Evolutionary conservation across 140 eudicot species (phyloP), one percentile per base, ranked within the genome.

Genomic region (Oenanthe javanica): DNA sequence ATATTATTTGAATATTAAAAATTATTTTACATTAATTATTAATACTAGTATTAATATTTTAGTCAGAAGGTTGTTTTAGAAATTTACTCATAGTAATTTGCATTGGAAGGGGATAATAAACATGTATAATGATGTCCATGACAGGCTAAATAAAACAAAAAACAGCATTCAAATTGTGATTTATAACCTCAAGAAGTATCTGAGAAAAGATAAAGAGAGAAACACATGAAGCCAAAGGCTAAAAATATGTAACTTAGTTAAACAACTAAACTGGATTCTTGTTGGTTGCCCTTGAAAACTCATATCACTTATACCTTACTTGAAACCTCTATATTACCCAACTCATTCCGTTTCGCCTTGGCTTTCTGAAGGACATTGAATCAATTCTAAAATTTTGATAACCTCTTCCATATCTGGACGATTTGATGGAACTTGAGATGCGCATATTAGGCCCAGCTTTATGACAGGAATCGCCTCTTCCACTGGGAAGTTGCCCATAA

Each of bases 341-440:
- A 75, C 75, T 90, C 85, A 90, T 82, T 90, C 91, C 40, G 89
- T 77, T 74, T 88, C 98, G 71, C 85, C 96, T 78, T 81, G 90
- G 25, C 89, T 86, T 80, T 87, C 92, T 13, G 88, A 83, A 47
- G 97, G 96, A 86, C 94, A 88, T 71, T 81, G 89, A 25, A 94
- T 94, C 81, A 94, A 77, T 87, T 92, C 97, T 82, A 94, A 86
- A 79, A 94, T 92, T 81, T 86, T 94, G 70, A 89, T 84, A 79
- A 94, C 98, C 85, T 94, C 98, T 80, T 90, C 95, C 98, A 94
- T 94, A 76, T 90, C 91, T 1, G 98, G 99, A 9, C 97, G 92
- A 78, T 89, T 95, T 2, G 99, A 95, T 14, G 99, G 97, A 47
- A 95, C 97, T 78, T 95, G 98, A 47, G 98, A 94, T 2, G 97